Evolutionary conservation across 805 yeast genomes (phyloP).

Genomic region (Pichia nanzhaoensis): DNA sequence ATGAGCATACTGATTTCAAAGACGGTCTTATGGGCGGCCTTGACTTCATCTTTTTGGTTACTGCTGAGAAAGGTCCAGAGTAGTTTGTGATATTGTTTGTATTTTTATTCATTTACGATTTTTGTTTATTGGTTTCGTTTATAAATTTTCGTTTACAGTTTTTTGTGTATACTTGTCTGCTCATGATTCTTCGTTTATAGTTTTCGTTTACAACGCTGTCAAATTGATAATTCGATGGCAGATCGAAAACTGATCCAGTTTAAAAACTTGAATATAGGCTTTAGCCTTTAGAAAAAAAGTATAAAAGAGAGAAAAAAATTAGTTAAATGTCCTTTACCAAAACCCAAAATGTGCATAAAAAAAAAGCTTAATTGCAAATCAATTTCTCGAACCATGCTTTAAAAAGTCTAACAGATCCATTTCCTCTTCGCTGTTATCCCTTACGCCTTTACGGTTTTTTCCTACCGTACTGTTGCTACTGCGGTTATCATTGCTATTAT

Average conservation of each 20-base stretch:
- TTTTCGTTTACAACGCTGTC: no score
- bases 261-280: no score
- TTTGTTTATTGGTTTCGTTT: neutral
- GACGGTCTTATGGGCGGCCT: constrained; percentile 6
- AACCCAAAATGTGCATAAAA: neutral
- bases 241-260: no score
- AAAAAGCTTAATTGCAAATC: constrained; percentile 1
- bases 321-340: no score
- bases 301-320: no score
- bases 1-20: neutral
- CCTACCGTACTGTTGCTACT: no score
- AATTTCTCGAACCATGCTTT: constrained; percentile 24
- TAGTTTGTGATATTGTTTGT: neutral
- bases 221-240: no score
- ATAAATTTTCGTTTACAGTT: neutral
- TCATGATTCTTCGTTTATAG: no score
- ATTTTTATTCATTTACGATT: neutral
- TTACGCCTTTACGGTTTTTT: neutral
- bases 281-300: no score
- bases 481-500: constrained; percentile 10
- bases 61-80: constrained; percentile 1
- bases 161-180: neutral
- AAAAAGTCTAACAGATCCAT: constrained; percentile 23
- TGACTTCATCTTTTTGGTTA: constrained; percentile 1
- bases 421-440: constrained; percentile 14